A percentile compares a stretch with the other conserved stretches of the same genome.
phyloP scores from a whole-genome alignment of 2,329 filamentous ascomycete species.

The Cercospora sp. region DNA sequence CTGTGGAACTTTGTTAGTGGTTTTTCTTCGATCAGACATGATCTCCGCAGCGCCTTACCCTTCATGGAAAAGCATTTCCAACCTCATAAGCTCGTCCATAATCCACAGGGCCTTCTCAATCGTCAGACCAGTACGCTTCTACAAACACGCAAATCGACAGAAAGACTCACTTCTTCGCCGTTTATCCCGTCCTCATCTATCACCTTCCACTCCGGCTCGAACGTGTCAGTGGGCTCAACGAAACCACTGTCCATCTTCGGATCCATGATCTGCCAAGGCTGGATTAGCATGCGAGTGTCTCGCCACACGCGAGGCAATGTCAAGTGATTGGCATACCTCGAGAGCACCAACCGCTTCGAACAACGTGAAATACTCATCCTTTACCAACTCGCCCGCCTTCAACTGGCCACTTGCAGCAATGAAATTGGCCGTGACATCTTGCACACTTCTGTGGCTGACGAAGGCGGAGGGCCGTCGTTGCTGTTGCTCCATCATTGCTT shows the following conservation, averaged over 20 bases:
- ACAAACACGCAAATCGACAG: not conserved
- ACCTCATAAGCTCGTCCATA: conserved; percentile 87
- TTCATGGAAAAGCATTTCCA: conserved; percentile 96
- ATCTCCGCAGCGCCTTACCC: conserved; percentile 49
- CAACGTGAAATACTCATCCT: conserved; percentile 90
- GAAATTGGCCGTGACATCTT: conserved; percentile 42
- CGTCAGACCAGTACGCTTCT: not conserved
- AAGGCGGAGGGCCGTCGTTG: not conserved
- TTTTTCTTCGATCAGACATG: not conserved
- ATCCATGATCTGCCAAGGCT: conserved; percentile 82
- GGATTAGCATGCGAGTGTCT: conserved; percentile 7
- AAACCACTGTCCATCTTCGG: conserved; percentile 98
- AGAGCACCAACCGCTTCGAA: conserved; percentile 91
- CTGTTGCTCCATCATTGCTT: conserved; percentile 18
- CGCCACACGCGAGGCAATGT: not conserved
- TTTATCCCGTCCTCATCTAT: conserved; percentile 43
- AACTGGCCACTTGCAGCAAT: conserved; percentile 50
- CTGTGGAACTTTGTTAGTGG: not conserved
- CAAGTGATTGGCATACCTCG: conserved; percentile 52
- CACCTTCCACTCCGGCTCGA: conserved; percentile 64
- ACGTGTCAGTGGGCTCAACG: conserved; percentile 72
- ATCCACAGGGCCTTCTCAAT: conserved; percentile 75
- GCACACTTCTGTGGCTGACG: conserved; percentile 16
- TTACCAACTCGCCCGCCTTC: conserved; percentile 77
- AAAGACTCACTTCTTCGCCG: conserved; percentile 11